Evolutionary conservation across 306 rosid species (phyloP).

Genomic region (Chamaecrista fasciculata): DNA sequence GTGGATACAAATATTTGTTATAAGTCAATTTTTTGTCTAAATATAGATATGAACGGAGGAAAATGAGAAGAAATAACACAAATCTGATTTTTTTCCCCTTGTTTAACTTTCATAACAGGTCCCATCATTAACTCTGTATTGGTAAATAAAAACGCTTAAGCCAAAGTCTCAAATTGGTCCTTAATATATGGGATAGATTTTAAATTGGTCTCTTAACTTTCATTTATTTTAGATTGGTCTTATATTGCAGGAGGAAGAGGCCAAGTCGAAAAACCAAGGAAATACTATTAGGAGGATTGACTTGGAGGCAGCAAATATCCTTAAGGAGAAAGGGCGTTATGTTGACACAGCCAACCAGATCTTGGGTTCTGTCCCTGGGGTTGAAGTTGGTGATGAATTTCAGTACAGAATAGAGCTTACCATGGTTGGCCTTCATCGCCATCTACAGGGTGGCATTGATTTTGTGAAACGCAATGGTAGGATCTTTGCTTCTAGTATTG

Average conservation of each 20-base stretch:
- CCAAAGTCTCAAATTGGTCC: no score
- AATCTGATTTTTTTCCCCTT: no score
- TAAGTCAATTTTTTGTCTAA: no score
- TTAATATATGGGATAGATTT: no score
- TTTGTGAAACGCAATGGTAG: constrained; percentile 38
- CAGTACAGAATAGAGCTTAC: constrained; percentile 59
- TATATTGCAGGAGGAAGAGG: constrained; percentile 58
- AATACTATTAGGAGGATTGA: constrained; percentile 39
- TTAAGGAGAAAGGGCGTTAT: constrained; percentile 41
- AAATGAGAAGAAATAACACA: no score
- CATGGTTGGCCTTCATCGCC: constrained; percentile 61
- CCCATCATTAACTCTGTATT: no score
- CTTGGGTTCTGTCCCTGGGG: constrained; percentile 61
- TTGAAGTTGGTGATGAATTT: constrained; percentile 73
- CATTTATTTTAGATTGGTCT: no score
- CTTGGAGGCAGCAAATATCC: constrained; percentile 40
- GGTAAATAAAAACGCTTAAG: no score
- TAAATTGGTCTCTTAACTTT: no score
- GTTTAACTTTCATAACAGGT: no score
- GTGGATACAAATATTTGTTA: no score
- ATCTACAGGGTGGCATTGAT: constrained; percentile 53
- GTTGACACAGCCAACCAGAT: constrained; percentile 53
- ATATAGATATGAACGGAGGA: no score
- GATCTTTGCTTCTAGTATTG: constrained; percentile 58
- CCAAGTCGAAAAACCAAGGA: constrained; percentile 39